These are phyloP conservation scores for Schizophyllum amplum DNA, from an alignment of 1,284 basidiomycete species.

Conservation along the genomic window DNA sequence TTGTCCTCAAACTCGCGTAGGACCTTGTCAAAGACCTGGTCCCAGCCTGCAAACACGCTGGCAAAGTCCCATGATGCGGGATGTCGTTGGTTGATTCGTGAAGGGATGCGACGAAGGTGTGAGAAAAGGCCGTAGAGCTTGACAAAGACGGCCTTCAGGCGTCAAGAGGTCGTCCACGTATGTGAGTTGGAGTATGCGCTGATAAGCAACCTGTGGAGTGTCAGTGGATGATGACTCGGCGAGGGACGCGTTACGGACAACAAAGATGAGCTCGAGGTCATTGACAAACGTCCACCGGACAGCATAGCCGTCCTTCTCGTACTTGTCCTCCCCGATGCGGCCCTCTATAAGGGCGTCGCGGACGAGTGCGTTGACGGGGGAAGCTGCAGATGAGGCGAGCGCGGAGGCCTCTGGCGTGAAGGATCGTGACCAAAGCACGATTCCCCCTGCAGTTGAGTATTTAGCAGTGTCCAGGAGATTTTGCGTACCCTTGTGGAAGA, in stretches of 20 bases:
- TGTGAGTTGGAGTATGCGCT: conserved; percentile 90
- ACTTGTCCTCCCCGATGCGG: conserved; percentile 66
- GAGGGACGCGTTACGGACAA: conserved; percentile 45
- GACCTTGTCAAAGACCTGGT: conserved; percentile 71
- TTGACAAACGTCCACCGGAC: conserved; percentile 92
- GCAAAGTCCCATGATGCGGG: conserved; percentile 57
- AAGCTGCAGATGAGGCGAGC: conserved; percentile 67
- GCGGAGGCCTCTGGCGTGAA: conserved; percentile 81
- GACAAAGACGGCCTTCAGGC: conserved; percentile 78
- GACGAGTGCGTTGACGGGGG: conserved; percentile 86
- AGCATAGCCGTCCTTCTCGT: conserved; percentile 88
- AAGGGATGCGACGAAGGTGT: conserved; percentile 72
- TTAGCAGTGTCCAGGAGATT: neutral
- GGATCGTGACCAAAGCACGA: conserved; percentile 88
- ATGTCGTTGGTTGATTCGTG: conserved; percentile 41
- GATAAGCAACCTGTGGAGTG: conserved; percentile 79
- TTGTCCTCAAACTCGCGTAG: conserved; percentile 71
- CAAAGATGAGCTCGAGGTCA: conserved; percentile 90
- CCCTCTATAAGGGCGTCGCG: conserved; percentile 88
- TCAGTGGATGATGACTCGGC: neutral
- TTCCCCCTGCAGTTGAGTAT: conserved; percentile 52
- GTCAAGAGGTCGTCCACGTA: conserved; percentile 87
- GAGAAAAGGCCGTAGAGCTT: conserved; percentile 81
- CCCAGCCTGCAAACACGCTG: conserved; percentile 75
- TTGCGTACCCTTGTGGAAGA: conserved; percentile 76